Evolutionary conservation across 306 rosid genomes (phyloP).

Genomic region (Sicyos baderoa): DNA sequence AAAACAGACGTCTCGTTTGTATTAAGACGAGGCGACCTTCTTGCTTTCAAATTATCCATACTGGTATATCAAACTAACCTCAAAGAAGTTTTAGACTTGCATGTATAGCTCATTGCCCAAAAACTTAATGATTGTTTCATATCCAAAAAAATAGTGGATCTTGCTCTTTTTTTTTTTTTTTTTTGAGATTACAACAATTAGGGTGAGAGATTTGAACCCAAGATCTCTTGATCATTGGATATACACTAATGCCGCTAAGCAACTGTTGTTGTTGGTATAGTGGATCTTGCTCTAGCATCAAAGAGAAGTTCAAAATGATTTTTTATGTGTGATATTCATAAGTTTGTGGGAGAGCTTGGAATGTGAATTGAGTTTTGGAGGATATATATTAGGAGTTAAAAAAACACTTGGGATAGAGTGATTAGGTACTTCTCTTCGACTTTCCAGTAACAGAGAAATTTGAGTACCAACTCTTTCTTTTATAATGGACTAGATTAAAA

Average conservation of each 20-base stretch:
- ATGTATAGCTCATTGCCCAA: neutral
- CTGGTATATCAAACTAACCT: neutral
- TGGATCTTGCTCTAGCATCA: neutral
- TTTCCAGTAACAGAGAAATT: neutral
- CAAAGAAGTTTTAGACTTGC: neutral
- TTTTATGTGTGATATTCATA: neutral
- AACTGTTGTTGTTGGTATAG: too few relatives aligned
- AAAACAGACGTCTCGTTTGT: neutral
- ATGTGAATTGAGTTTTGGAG: slow-evolving; percentile 5
- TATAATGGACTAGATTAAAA: neutral
- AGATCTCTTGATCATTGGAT: too few relatives aligned
- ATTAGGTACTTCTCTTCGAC: neutral
- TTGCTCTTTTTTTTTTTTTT: too few relatives aligned
- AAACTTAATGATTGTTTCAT: too few relatives aligned
- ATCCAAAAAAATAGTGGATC: neutral
- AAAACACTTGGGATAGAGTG: neutral
- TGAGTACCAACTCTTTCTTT: slow-evolving; percentile 8
- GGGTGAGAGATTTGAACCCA: too few relatives aligned
- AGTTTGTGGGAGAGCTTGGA: neutral
- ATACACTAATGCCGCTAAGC: too few relatives aligned
- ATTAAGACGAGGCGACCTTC: neutral
- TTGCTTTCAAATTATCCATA: neutral
- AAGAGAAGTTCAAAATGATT: neutral
- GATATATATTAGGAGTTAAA: neutral
- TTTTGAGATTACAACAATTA: too few relatives aligned